Percentiles rank a stretch among this genome's conserved stretches.
Conservation (phyloP, 2,329 filamentous ascomycete species). For the Thermochaetoides dissita region DNA sequence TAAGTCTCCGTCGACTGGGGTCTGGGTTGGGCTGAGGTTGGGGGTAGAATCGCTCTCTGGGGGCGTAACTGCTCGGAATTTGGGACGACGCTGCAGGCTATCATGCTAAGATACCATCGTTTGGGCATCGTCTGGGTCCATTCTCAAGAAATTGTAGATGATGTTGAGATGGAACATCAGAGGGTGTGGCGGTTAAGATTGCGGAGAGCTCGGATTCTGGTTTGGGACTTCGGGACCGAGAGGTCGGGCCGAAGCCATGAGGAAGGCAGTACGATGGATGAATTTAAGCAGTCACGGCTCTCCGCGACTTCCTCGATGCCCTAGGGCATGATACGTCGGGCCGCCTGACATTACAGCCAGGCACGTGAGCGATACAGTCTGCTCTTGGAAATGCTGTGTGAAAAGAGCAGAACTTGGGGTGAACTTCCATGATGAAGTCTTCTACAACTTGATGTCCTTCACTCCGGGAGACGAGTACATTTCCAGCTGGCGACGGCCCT, state of each 20-base stretch:
- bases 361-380: background rate
- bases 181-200: too few relatives aligned
- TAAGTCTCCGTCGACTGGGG: slow-evolving; percentile 18
- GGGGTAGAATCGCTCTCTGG: slow-evolving; percentile 1
- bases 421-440: background rate
- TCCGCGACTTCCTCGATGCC: too few relatives aligned
- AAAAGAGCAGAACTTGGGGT: slow-evolving; percentile 4
- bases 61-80: slow-evolving; percentile 16
- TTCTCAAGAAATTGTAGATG: too few relatives aligned
- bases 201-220: too few relatives aligned
- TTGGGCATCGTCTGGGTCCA: slow-evolving; percentile 24
- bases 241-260: too few relatives aligned
- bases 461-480: slow-evolving; percentile 68
- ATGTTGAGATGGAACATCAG: too few relatives aligned
- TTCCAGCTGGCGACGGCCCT: slow-evolving; percentile 69
- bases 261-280: too few relatives aligned
- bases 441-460: slow-evolving; percentile 47
- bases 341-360: too few relatives aligned
- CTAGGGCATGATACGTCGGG: too few relatives aligned
- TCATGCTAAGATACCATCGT: slow-evolving; percentile 31
- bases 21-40: slow-evolving; percentile 15
- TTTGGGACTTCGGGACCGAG: too few relatives aligned
- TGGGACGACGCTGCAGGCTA: slow-evolving; percentile 26
- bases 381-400: background rate
- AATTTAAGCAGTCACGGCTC: too few relatives aligned